Conservation (phyloP, 2,329 filamentous ascomycete species). For the Ceratocystis diversiconidia region DNA sequence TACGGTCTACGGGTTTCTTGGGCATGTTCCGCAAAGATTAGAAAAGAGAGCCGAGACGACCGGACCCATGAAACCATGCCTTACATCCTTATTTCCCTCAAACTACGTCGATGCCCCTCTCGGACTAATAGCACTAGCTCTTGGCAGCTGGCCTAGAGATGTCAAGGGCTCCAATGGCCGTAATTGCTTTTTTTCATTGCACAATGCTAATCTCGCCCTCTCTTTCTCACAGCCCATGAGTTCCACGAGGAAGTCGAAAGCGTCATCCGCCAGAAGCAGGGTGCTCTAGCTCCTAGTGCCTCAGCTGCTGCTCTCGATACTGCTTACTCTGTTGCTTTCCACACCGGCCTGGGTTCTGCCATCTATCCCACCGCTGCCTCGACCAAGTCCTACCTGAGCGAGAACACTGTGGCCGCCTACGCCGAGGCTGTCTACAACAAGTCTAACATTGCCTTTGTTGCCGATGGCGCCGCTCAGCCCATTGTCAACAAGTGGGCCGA, state of each 20-base stretch:
- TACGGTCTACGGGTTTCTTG: neutral
- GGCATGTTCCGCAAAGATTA: constrained; percentile 13
- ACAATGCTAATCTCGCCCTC: constrained; percentile 18
- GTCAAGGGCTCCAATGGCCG: neutral
- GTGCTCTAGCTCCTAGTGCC: constrained; percentile 49
- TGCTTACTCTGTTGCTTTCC: constrained; percentile 77
- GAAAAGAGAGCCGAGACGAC: constrained; percentile 10
- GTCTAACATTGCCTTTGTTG: constrained; percentile 80
- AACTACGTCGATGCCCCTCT: neutral
- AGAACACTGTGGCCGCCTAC: constrained; percentile 59
- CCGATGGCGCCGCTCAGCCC: constrained; percentile 66
- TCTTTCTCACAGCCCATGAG: constrained; percentile 53
- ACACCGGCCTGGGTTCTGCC: constrained; percentile 74
- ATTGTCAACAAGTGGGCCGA: constrained; percentile 79
- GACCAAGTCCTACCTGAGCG: constrained; percentile 65
- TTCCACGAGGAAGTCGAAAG: constrained; percentile 76
- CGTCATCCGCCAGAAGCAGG: constrained; percentile 64
- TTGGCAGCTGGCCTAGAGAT: neutral
- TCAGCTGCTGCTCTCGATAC: constrained; percentile 65
- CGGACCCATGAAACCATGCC: neutral
- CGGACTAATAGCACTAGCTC: neutral
- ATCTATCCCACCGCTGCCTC: constrained; percentile 58
- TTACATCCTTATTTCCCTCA: neutral
- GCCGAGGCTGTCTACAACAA: constrained; percentile 71
- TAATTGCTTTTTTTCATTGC: neutral